These are phyloP conservation scores for Pseudonitzschia pungens DNA, from an alignment of 108 stramenopile genomes.

Conservation along the genomic window DNA sequence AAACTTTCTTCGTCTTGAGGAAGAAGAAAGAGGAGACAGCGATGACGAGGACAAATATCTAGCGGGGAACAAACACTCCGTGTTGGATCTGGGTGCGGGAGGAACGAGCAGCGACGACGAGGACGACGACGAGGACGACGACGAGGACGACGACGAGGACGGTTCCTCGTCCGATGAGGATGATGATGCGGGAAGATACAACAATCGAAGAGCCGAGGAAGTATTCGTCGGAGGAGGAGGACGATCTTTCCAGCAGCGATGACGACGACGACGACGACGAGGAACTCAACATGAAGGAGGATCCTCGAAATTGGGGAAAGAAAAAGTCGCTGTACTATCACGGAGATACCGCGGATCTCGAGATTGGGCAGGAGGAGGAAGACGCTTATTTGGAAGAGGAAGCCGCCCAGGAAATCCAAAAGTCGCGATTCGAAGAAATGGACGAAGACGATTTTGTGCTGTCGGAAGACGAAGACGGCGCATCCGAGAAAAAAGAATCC, in stretches of 20 bases:
- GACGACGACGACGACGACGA: conserved; percentile 30
- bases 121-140: conserved; percentile 33
- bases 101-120: conserved; percentile 52
- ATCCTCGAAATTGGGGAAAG: conserved; percentile 78
- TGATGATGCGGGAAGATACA: conserved; percentile 21
- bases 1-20: neutral
- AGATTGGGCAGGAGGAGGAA: conserved; percentile 88
- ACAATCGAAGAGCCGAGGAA: neutral
- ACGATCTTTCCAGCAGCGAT: neutral
- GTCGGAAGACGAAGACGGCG: conserved; percentile 43
- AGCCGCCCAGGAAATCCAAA: conserved; percentile 78
- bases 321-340: conserved; percentile 86
- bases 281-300: conserved; percentile 26
- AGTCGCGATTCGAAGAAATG: conserved; percentile 71
- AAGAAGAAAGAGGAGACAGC: conserved; percentile 1
- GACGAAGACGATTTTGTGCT: conserved; percentile 81
- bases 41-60: conserved; percentile 11
- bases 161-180: conserved; percentile 29
- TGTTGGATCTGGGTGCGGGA: conserved; percentile 62
- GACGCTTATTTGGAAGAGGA: conserved; percentile 84
- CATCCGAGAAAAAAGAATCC: conserved; percentile 7
- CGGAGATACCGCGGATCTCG: conserved; percentile 95
- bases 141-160: conserved; percentile 26
- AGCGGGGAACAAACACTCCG: conserved; percentile 1
- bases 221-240: conserved; percentile 11